phyloP scores from a whole-genome alignment of 2,329 filamentous ascomycete genomes.

The Epichloe amarillans region DNA sequence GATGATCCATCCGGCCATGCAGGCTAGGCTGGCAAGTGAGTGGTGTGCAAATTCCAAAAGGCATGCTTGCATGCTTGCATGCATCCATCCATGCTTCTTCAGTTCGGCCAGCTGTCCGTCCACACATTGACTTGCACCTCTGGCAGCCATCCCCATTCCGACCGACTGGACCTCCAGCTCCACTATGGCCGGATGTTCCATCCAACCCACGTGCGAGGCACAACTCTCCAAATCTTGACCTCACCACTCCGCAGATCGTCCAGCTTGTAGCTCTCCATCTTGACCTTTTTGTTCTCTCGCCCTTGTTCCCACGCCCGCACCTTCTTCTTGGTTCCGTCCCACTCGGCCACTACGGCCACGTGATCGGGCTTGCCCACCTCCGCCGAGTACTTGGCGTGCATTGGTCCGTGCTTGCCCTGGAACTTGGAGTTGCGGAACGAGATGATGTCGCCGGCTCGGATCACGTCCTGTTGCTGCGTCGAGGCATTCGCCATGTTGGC shows the following conservation, averaged over 20 bases:
- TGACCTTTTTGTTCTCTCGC: constrained; percentile 86
- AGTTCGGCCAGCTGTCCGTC: constrained; percentile 1
- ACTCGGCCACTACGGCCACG: constrained; percentile 83
- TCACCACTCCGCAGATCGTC: constrained; percentile 87
- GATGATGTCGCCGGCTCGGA: constrained; percentile 83
- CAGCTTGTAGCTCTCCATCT: constrained; percentile 85
- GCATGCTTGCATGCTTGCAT: not conserved
- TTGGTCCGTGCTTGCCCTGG: constrained; percentile 85
- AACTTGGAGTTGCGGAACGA: constrained; percentile 87
- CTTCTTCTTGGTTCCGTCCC: constrained; percentile 98
- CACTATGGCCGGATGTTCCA: constrained; percentile 57
- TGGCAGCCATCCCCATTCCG: constrained; percentile 3
- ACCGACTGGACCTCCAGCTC: constrained; percentile 11
- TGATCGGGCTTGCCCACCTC: constrained; percentile 86
- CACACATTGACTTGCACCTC: constrained; percentile 4
- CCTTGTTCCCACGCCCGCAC: constrained; percentile 92
- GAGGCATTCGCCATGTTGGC: constrained; percentile 90
- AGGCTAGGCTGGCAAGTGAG: too few relatives aligned
- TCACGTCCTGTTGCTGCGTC: constrained; percentile 82
- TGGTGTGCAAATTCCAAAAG: not conserved
- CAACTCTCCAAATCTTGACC: constrained; percentile 93
- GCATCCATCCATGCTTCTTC: not conserved
- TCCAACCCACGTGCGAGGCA: constrained; percentile 82
- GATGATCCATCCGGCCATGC: too few relatives aligned
- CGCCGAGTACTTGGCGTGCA: constrained; percentile 84